Percentiles rank a stretch among this genome's conserved stretches.
Conservation (phyloP, 1,284 basidiomycete genomes). For the Caloboletus inedulis region DNA sequence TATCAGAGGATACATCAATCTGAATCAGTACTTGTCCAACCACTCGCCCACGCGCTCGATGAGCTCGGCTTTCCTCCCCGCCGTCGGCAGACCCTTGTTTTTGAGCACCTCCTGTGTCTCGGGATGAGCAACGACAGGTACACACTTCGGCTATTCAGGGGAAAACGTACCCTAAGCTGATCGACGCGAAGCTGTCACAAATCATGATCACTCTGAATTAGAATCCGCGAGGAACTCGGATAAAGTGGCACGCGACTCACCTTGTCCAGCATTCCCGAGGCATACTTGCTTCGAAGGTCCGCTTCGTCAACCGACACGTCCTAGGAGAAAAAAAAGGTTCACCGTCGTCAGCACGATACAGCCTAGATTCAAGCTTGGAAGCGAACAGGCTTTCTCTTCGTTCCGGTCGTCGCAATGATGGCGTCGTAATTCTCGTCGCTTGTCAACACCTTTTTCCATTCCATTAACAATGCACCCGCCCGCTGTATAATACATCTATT, state of each 20-base stretch:
- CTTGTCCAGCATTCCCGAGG: constrained; percentile 59
- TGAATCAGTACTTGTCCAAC: constrained; percentile 34
- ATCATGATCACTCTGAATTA: constrained; percentile 8
- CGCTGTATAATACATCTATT: constrained; percentile 43
- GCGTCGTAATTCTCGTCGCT: constrained; percentile 60
- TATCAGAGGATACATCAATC: background rate
- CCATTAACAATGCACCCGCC: constrained; percentile 69
- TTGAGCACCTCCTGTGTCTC: constrained; percentile 61
- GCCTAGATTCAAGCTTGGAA: background rate
- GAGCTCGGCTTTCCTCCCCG: constrained; percentile 71
- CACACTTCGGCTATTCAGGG: constrained; percentile 1
- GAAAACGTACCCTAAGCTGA: constrained; percentile 62
- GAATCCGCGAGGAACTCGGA: constrained; percentile 2
- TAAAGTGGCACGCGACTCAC: constrained; percentile 38
- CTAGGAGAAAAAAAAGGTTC: constrained; percentile 30
- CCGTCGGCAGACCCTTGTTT: constrained; percentile 53
- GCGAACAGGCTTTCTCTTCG: constrained; percentile 70
- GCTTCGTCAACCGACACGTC: constrained; percentile 59
- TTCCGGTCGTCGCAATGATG: constrained; percentile 47
- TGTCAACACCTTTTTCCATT: constrained; percentile 71
- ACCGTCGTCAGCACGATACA: background rate
- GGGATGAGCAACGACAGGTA: constrained; percentile 12
- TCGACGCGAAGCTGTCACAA: constrained; percentile 64
- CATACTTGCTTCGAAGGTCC: constrained; percentile 65
- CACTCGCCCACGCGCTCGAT: constrained; percentile 60